phyloP scores from a whole-genome alignment of 2,329 filamentous ascomycete species.

The Xylariaceae sp. region DNA sequence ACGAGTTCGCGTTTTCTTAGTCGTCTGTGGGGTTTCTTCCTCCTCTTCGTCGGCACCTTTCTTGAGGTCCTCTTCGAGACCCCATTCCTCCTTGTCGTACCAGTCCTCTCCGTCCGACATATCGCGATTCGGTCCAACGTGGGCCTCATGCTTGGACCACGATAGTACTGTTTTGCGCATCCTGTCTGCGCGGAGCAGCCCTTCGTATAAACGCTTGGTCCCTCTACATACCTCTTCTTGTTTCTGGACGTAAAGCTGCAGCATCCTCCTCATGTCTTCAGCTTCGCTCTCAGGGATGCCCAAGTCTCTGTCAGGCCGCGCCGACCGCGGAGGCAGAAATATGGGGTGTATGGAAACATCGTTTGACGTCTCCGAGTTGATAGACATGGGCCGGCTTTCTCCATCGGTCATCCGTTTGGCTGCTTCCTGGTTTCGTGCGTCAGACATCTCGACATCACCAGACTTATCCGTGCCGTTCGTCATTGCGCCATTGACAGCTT shows the following conservation, averaged over 20 bases:
- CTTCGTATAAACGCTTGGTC: slow-evolving; percentile 62
- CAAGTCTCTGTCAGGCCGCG: slow-evolving; percentile 64
- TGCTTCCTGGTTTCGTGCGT: slow-evolving; percentile 12
- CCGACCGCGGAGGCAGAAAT: slow-evolving; percentile 61
- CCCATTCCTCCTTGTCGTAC: slow-evolving; percentile 82
- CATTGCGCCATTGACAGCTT: slow-evolving; percentile 6
- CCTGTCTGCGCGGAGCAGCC: slow-evolving; percentile 68
- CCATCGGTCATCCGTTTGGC: slow-evolving; percentile 16
- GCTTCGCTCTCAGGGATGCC: slow-evolving; percentile 71
- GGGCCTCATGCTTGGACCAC: slow-evolving; percentile 76
- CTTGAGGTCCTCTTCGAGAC: slow-evolving; percentile 66
- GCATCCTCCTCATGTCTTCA: slow-evolving; percentile 69
- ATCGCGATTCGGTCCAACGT: slow-evolving; percentile 61
- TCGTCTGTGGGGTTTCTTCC: slow-evolving; percentile 60
- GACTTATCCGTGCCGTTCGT: slow-evolving; percentile 13
- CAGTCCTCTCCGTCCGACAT: slow-evolving; percentile 88
- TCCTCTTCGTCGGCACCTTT: slow-evolving; percentile 83
- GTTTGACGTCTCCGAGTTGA: slow-evolving; percentile 41
- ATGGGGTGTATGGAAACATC: slow-evolving; percentile 67
- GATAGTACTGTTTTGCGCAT: slow-evolving; percentile 67
- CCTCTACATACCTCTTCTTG: slow-evolving; percentile 79
- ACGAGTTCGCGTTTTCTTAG: slow-evolving; percentile 59
- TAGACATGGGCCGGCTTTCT: slow-evolving; percentile 23
- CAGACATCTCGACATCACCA: slow-evolving; percentile 17
- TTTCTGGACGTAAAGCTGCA: slow-evolving; percentile 77